A percentile compares a stretch with the other conserved stretches of the same genome.
These are phyloP conservation scores for Ceratobasidium sp. DNA, from an alignment of 1,284 basidiomycete species.

Conservation along the genomic window DNA sequence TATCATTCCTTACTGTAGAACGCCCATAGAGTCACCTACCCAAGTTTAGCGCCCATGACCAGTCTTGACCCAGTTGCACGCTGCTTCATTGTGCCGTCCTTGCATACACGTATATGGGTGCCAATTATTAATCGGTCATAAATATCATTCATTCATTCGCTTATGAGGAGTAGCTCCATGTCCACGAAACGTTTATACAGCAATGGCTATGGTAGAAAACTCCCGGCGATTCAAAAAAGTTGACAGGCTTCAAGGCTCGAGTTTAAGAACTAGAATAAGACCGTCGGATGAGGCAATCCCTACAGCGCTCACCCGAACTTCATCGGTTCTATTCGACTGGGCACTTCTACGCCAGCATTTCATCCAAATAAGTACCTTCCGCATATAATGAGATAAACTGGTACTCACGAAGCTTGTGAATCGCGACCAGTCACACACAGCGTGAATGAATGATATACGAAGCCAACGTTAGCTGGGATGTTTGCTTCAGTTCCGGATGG, in stretches of 20 bases:
- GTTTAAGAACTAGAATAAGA: slow-evolving; percentile 23
- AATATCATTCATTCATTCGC: slow-evolving; percentile 16
- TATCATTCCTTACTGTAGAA: slow-evolving; percentile 1
- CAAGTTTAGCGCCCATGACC: background rate
- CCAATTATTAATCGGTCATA: slow-evolving; percentile 6
- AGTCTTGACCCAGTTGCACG: background rate
- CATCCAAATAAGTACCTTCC: background rate
- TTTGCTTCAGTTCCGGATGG: slow-evolving; percentile 18
- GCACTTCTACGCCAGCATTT: background rate
- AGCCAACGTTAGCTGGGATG: slow-evolving; percentile 6
- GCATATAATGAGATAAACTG: background rate
- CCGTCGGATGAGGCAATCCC: slow-evolving; percentile 35
- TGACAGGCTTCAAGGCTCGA: background rate
- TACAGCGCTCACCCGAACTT: slow-evolving; percentile 21
- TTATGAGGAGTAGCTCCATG: background rate
- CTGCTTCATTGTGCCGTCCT: background rate
- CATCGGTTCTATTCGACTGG: background rate
- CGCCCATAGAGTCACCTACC: background rate
- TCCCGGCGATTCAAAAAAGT: background rate
- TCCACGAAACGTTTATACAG: slow-evolving; percentile 20
- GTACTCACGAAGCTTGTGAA: slow-evolving; percentile 12
- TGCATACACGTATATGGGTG: no score
- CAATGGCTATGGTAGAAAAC: background rate
- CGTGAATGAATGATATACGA: slow-evolving; percentile 11
- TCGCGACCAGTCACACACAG: slow-evolving; percentile 22